Percentiles rank a stretch among this genome's conserved stretches.
These are phyloP conservation scores for Ascochyta lentis DNA, from an alignment of 2,329 filamentous ascomycete species.

Conservation along the genomic window DNA sequence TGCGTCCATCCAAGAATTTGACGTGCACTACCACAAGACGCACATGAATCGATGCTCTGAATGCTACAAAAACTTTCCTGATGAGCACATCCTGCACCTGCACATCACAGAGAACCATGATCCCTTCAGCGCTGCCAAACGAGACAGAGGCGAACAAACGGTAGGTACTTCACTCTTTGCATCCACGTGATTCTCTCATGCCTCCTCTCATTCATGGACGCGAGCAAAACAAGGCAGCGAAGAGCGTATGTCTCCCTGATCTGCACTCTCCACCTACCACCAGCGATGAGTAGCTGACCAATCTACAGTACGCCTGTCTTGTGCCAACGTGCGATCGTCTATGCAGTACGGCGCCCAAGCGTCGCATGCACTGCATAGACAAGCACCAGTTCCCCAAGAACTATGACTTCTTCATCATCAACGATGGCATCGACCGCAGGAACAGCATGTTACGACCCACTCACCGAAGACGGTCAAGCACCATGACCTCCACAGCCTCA, in stretches of 20 bases:
- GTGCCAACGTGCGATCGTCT: slow-evolving; percentile 86
- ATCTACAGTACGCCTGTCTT: slow-evolving; percentile 79
- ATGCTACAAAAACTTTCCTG: slow-evolving; percentile 88
- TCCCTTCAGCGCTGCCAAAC: slow-evolving; percentile 72
- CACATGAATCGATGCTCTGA: slow-evolving; percentile 86
- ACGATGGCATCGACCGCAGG: slow-evolving; percentile 86
- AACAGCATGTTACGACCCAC: slow-evolving; percentile 72
- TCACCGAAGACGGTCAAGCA: slow-evolving; percentile 44
- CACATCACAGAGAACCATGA: slow-evolving; percentile 95
- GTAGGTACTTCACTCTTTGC: slow-evolving; percentile 57
- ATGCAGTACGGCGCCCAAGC: slow-evolving; percentile 82
- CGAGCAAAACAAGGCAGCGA: neutral
- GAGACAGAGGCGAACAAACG: slow-evolving; percentile 84
- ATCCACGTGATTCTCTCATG: neutral
- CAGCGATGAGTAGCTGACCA: slow-evolving; percentile 16
- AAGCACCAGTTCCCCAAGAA: slow-evolving; percentile 86
- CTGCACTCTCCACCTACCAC: neutral
- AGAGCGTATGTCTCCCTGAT: slow-evolving; percentile 2
- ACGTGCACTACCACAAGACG: slow-evolving; percentile 80
- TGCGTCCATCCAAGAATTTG: slow-evolving; percentile 78
- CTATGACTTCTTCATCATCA: slow-evolving; percentile 67
- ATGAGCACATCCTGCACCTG: slow-evolving; percentile 76
- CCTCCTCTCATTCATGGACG: neutral
- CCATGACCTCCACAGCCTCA: slow-evolving; percentile 23
- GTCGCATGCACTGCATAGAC: slow-evolving; percentile 87